Evolutionary conservation across 805 yeast species (phyloP).

Genomic region (Jamesozyma hellenica): DNA sequence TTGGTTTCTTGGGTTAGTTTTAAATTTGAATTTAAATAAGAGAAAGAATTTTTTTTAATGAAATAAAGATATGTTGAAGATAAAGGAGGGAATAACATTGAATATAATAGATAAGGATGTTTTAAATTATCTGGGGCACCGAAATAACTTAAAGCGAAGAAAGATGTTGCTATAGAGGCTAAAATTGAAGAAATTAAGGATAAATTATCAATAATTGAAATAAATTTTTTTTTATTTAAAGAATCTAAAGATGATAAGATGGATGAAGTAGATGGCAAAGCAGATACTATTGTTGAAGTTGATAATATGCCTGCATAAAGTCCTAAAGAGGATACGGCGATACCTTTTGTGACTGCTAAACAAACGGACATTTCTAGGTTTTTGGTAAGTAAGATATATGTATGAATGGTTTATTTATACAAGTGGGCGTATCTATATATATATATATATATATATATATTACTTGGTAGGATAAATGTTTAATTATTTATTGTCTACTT

Average conservation of each 20-base stretch:
- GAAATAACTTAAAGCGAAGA: slow-evolving; percentile 47
- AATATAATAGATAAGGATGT: slow-evolving; percentile 69
- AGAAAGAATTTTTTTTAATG: slow-evolving; percentile 1
- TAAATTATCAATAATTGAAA: slow-evolving; percentile 8
- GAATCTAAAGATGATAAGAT: slow-evolving; percentile 7
- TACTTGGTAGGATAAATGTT: too few relatives aligned
- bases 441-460: too few relatives aligned
- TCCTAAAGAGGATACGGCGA: slow-evolving; percentile 64
- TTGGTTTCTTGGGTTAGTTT: too few relatives aligned
- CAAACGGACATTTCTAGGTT: slow-evolving; percentile 47
- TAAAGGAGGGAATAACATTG: slow-evolving; percentile 26
- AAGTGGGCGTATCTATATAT: too few relatives aligned
- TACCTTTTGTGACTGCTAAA: slow-evolving; percentile 45
- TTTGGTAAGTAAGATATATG: not conserved
- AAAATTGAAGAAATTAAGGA: slow-evolving; percentile 22
- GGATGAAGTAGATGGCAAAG: slow-evolving; percentile 7
- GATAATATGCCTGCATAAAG: slow-evolving; percentile 40
- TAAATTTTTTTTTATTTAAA: slow-evolving; percentile 13
- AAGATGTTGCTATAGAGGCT: slow-evolving; percentile 39
- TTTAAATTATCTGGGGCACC: slow-evolving; percentile 45
- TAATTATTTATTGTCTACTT: too few relatives aligned
- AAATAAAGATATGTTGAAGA: slow-evolving; percentile 12
- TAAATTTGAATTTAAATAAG: not conserved
- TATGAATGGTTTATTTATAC: not conserved
- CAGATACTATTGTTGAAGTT: slow-evolving; percentile 23